phyloP scores from a whole-genome alignment of 2,329 filamentous ascomycete species.

The Hirsutella rhossiliensis region DNA sequence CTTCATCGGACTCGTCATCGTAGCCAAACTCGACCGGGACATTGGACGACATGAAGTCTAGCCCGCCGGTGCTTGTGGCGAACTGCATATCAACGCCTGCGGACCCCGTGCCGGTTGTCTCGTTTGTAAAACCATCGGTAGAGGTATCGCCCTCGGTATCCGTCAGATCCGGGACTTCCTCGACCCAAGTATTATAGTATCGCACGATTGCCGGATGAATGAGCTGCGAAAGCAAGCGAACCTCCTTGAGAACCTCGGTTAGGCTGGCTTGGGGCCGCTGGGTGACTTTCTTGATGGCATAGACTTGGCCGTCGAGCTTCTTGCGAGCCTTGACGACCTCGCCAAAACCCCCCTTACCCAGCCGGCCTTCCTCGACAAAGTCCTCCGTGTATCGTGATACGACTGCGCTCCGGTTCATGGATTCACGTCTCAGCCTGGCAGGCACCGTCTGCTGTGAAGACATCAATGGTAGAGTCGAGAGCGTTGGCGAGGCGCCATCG shows the following conservation, averaged over 20 bases:
- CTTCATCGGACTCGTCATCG: constrained; percentile 32
- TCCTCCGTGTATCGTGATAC: constrained; percentile 76
- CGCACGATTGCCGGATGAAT: constrained; percentile 80
- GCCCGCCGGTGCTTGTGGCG: constrained; percentile 60
- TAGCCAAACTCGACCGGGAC: constrained; percentile 68
- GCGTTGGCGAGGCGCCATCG: constrained; percentile 27
- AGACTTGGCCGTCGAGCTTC: constrained; percentile 84
- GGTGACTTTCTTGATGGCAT: constrained; percentile 93
- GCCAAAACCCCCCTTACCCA: constrained; percentile 91
- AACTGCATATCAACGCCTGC: constrained; percentile 41
- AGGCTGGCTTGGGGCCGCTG: constrained; percentile 68
- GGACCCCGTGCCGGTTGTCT: constrained; percentile 25
- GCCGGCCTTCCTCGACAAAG: constrained; percentile 76
- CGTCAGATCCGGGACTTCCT: constrained; percentile 47
- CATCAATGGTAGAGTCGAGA: constrained; percentile 29
- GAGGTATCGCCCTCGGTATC: constrained; percentile 47
- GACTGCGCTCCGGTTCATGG: constrained; percentile 35
- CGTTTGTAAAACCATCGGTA: constrained; percentile 32
- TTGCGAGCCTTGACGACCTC: constrained; percentile 93
- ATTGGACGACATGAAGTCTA: constrained; percentile 89
- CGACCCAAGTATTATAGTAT: constrained; percentile 93
- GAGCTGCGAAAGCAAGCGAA: constrained; percentile 79
- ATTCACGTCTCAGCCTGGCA: constrained; percentile 47
- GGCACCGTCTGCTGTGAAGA: constrained; percentile 30
- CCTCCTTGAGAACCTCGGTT: constrained; percentile 73